Conservation (phyloP, 768 basidiomycete species). For the Agrocybe pediades region DNA sequence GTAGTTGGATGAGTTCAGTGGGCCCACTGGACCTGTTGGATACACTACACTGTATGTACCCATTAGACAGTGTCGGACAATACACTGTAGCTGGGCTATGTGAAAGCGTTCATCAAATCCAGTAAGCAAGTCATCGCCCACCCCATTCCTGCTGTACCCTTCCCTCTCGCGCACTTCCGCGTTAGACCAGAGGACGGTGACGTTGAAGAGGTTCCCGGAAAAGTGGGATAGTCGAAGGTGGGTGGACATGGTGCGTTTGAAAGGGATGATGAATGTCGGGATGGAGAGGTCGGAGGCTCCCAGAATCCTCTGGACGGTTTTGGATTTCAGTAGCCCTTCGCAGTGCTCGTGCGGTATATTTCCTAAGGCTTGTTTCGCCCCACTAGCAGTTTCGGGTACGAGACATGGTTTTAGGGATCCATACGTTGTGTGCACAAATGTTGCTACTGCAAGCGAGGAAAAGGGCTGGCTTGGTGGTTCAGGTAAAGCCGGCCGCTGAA, state of each 20-base stretch:
- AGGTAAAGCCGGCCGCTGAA: no score
- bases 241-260: slow-evolving; percentile 34
- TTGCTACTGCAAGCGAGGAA: no score
- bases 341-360: slow-evolving; percentile 26
- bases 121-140: slow-evolving; percentile 32
- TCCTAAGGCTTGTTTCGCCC: no score
- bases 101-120: slow-evolving; percentile 36
- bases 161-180: slow-evolving; percentile 26
- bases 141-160: slow-evolving; percentile 14
- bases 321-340: slow-evolving; percentile 19
- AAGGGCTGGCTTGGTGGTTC: no score
- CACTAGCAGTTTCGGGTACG: no score
- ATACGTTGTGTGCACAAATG: no score
- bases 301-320: slow-evolving; percentile 32
- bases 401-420: no score
- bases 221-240: slow-evolving; percentile 40
- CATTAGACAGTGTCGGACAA: no score
- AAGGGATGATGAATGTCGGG: slow-evolving; percentile 37
- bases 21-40: no score
- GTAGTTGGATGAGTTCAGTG: no score
- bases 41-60: no score
- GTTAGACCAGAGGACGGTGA: slow-evolving; percentile 38
- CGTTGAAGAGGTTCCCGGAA: slow-evolving; percentile 39
- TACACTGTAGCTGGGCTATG: no score
- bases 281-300: slow-evolving; percentile 20